A percentile compares a stretch with the other conserved stretches of the same genome.
Evolutionary conservation across 1,284 basidiomycete genomes (phyloP).

Genomic region (Ceratobasidium sp.): DNA sequence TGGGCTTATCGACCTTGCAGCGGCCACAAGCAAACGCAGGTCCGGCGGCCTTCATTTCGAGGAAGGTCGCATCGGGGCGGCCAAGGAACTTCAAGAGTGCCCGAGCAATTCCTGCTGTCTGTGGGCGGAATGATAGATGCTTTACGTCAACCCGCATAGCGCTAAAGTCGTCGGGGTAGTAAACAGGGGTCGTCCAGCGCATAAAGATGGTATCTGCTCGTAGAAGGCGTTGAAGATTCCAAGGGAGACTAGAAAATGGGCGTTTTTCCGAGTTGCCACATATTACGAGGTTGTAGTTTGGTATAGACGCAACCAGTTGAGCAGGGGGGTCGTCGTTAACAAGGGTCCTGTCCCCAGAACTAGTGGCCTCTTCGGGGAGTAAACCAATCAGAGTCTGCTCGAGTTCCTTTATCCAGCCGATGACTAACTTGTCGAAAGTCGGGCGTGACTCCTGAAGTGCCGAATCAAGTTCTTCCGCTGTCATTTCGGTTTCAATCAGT

Average conservation of each 20-base stretch:
- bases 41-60: slow-evolving; percentile 22
- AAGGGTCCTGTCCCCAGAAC: background rate
- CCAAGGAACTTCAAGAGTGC: background rate
- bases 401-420: background rate
- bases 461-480: background rate
- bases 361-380: background rate
- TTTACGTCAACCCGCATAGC: background rate
- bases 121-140: background rate
- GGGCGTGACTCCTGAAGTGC: background rate
- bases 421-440: background rate
- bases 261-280: background rate
- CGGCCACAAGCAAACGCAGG: slow-evolving; percentile 1
- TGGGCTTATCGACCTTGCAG: background rate
- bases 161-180: slow-evolving; percentile 19
- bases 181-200: background rate
- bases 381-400: background rate
- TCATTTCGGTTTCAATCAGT: background rate
- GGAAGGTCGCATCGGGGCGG: background rate
- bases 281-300: background rate
- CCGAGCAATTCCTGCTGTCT: background rate
- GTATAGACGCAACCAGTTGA: background rate
- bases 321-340: background rate
- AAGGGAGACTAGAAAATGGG: background rate
- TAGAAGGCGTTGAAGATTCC: background rate
- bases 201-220: slow-evolving; percentile 25